Conservation (phyloP, 352 stramenopile genomes). For the Pythium phragmiticola region DNA sequence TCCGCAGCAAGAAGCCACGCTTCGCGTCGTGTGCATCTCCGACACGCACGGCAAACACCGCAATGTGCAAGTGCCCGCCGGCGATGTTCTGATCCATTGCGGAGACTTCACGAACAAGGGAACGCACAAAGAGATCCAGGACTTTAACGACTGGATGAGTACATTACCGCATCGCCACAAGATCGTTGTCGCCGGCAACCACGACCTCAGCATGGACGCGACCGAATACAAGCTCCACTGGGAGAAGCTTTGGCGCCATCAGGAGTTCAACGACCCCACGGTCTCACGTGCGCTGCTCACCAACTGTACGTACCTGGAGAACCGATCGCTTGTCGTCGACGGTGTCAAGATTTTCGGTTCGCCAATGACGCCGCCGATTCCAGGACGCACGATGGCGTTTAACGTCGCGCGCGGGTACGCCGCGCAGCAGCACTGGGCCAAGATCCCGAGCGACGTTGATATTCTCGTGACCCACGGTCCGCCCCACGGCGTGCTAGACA, state of each 20-base stretch:
- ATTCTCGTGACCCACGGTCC: constrained; percentile 90
- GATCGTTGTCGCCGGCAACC: constrained; percentile 80
- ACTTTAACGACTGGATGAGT: constrained; percentile 82
- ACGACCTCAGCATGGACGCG: constrained; percentile 77
- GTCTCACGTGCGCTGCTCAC: constrained; percentile 49
- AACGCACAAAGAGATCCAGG: constrained; percentile 60
- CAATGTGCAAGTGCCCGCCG: constrained; percentile 56
- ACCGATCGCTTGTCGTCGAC: constrained; percentile 63
- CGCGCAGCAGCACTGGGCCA: constrained; percentile 67
- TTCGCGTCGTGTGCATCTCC: constrained; percentile 80
- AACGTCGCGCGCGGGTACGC: constrained; percentile 63
- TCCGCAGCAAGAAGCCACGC: constrained; percentile 47
- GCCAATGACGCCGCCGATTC: constrained; percentile 73
- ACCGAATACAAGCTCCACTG: constrained; percentile 68
- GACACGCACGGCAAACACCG: constrained; percentile 79
- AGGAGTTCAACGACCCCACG: constrained; percentile 61
- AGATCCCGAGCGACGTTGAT: constrained; percentile 74
- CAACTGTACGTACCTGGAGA: constrained; percentile 79
- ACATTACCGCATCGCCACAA: constrained; percentile 73
- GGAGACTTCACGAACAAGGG: constrained; percentile 88
- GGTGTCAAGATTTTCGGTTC: constrained; percentile 79
- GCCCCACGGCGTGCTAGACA: constrained; percentile 84
- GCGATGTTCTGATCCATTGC: constrained; percentile 90
- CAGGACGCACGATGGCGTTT: constrained; percentile 66
- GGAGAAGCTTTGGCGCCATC: constrained; percentile 55